A percentile compares a stretch with the other conserved stretches of the same genome.
phyloP scores from a whole-genome alignment of 164 flowering plant genomes.

The Nelumbo lutea region DNA sequence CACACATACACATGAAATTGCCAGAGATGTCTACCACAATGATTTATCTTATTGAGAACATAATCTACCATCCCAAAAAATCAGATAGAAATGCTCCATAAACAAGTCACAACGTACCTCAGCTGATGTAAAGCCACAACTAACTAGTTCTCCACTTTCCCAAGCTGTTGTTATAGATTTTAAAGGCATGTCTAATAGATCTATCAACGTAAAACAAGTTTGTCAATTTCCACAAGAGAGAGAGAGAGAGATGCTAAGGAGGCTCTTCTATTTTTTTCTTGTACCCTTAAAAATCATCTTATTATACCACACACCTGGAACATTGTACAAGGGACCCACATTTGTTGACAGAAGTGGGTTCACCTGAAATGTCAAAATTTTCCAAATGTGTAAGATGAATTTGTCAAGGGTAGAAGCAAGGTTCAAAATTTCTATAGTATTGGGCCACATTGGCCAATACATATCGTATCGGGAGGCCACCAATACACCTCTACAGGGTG shows the following conservation, averaged over 20 bases:
- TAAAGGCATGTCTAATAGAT: constrained; percentile 84
- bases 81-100: not conserved
- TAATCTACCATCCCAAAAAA: not conserved
- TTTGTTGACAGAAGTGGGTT: no score
- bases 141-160: constrained; percentile 77
- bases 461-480: no score
- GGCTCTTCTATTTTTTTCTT: no score
- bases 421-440: no score
- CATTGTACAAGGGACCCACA: no score
- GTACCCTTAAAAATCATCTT: not conserved
- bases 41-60: not conserved
- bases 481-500: no score
- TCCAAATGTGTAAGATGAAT: not conserved
- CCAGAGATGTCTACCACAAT: not conserved
- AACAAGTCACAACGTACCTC: constrained; percentile 54
- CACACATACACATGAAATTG: not conserved
- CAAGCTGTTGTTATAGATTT: constrained; percentile 74
- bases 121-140: constrained; percentile 53
- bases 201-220: constrained; percentile 27
- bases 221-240: not conserved
- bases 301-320: not conserved
- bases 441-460: no score
- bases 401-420: no score
- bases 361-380: no score
- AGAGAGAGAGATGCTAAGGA: no score